Percentiles rank a stretch among this genome's conserved stretches.
These are phyloP conservation scores for Raffaelea albimanens DNA, from an alignment of 2,329 filamentous ascomycete species.

Conservation along the genomic window DNA sequence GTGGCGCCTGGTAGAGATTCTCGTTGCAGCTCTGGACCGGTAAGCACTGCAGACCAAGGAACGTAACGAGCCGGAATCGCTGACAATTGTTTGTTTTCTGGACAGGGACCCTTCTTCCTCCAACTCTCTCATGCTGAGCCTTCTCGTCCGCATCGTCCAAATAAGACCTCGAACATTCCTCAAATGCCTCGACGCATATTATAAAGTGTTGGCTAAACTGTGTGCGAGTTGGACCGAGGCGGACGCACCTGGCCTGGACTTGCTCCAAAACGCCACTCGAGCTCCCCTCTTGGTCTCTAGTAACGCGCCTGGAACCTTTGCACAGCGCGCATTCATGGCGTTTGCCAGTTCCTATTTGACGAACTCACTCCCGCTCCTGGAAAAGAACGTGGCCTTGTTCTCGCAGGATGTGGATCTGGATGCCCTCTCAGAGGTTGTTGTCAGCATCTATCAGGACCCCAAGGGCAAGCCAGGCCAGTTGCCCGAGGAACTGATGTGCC, in stretches of 20 bases:
- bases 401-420: conserved; percentile 27
- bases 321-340: conserved; percentile 20
- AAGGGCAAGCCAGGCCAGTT: conserved; percentile 15
- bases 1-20: conserved; percentile 23
- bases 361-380: conserved; percentile 27
- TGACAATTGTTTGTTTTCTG: neutral
- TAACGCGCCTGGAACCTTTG: neutral
- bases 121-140: neutral
- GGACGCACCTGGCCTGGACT: neutral
- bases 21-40: conserved; percentile 25
- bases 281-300: conserved; percentile 6
- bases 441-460: conserved; percentile 21
- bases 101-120: neutral
- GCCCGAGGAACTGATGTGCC: conserved; percentile 45
- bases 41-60: conserved; percentile 6
- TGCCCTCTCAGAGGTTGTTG: conserved; percentile 32
- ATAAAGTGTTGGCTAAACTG: conserved; percentile 10
- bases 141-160: conserved; percentile 7
- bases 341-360: conserved; percentile 31
- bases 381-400: conserved; percentile 27
- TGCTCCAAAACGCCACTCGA: conserved; percentile 11
- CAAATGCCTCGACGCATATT: conserved; percentile 14
- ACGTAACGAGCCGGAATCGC: neutral
- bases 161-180: conserved; percentile 9
- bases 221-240: conserved; percentile 7